Evolutionary conservation across 2,329 filamentous ascomycete genomes (phyloP).

Genomic region (Aspergillus melleus): DNA sequence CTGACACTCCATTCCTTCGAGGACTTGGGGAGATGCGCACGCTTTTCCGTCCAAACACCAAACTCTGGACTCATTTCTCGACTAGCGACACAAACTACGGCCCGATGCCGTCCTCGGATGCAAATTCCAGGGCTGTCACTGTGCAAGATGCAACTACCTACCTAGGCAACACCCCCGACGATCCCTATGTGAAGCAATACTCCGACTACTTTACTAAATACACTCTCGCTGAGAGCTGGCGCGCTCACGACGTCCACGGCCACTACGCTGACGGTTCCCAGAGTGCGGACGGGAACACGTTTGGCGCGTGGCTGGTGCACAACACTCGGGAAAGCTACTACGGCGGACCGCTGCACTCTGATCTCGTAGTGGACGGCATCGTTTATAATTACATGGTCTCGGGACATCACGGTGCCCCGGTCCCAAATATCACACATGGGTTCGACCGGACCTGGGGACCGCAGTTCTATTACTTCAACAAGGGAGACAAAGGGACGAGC

Average conservation of each 20-base stretch:
- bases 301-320: not conserved
- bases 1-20: not conserved
- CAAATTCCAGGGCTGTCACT: not conserved
- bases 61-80: not conserved
- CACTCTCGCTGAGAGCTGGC: not conserved
- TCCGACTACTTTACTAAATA: not conserved
- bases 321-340: not conserved
- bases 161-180: not conserved
- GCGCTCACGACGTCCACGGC: not conserved
- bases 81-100: not conserved
- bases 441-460: not conserved
- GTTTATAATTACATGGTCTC: not conserved
- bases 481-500: not conserved
- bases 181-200: not conserved
- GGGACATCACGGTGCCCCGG: not conserved
- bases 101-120: not conserved
- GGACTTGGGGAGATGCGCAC: not conserved
- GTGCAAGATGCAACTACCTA: not conserved
- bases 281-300: not conserved
- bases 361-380: not conserved
- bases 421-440: not conserved
- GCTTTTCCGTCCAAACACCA: not conserved
- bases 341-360: not conserved
- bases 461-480: not conserved
- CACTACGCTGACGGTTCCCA: not conserved